Conservation (phyloP, 2,329 filamentous ascomycete species). For the Thielaviopsis punctulata region DNA sequence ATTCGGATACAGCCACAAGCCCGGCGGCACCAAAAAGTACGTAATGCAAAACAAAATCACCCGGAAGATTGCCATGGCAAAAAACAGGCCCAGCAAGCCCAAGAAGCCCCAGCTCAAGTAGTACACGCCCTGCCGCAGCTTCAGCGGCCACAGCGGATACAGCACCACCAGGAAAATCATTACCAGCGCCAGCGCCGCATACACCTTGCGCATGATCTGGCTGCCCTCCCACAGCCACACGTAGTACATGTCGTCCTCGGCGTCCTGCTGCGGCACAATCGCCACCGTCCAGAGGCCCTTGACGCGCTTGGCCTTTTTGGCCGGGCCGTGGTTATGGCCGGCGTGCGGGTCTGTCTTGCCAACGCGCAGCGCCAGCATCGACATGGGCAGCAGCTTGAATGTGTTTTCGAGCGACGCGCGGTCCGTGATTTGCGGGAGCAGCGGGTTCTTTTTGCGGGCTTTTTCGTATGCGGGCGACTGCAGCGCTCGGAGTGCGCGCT, state of each 20-base stretch:
- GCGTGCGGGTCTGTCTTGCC: conserved; percentile 57
- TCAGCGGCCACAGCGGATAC: conserved; percentile 90
- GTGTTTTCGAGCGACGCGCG: conserved; percentile 77
- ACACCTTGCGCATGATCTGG: conserved; percentile 85
- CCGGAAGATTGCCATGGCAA: conserved; percentile 92
- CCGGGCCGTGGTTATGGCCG: conserved; percentile 42
- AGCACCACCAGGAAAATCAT: conserved; percentile 78
- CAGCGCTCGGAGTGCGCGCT: conserved; percentile 82
- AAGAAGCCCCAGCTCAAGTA: conserved; percentile 92
- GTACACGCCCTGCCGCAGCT: conserved; percentile 86
- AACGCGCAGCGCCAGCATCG: conserved; percentile 82
- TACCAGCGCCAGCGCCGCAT: conserved; percentile 66
- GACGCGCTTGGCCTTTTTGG: conserved; percentile 67
- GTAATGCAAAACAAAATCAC: conserved; percentile 88
- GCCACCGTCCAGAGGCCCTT: conserved; percentile 95
- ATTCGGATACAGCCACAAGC: conserved; percentile 96
- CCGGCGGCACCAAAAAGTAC: conserved; percentile 67
- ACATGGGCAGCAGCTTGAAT: conserved; percentile 89
- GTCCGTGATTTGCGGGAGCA: conserved; percentile 76
- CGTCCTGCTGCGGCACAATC: conserved; percentile 92
- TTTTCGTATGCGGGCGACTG: conserved; percentile 81
- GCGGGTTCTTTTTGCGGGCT: conserved; percentile 73
- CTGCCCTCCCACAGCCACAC: conserved; percentile 91
- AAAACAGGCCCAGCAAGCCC: conserved; percentile 79
- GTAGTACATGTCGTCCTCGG: conserved; percentile 76